Evolutionary conservation across 208 protist genomes (phyloP), one percentile per base, ranked within the genome.

Genomic region (Sergeia podlipaevii): DNA sequence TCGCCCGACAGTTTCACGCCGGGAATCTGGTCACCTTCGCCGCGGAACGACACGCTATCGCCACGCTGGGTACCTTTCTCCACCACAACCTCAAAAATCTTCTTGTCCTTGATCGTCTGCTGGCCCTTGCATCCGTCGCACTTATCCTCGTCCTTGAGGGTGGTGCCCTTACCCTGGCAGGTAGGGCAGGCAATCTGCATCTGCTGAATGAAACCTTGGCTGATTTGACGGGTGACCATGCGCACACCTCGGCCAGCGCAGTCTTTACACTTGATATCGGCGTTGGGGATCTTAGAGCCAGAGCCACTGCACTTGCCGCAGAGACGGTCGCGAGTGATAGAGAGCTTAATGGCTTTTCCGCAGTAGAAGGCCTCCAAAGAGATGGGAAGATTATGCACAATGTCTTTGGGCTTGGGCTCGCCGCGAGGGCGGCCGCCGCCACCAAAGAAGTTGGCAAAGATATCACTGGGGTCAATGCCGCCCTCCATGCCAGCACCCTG

Each of bases 311-410:
- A 98, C 41, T 70, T 60, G 27, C 67, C 34, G 80, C 96, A 98
- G 26, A 96, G 79, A 27, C 89, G 83, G 70, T 91, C 80, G 45
- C 89, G 86, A 27, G 78, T 96, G 74, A 99, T 85, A 21, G 88
- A 75, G 21, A 99, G 67, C 68, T 99, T 99, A 57, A 89, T 82
- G 4, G 88, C 96, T 64, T 97, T 98, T 32, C 98, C 98, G 32
- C 91, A 98, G 83, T 99, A 99, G 43, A 99, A 89, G 51, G 98
- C 90, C 54, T 99, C 97, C 28, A 99, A 85, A 1, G 82, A 70
- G 11, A 98, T 93, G 27, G 80, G 70, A 27, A 99, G 70, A 46
- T 92, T 77, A 60, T 98, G 95, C 29, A 95, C 77, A 58, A 99
- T 93, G 62, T 97, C 91, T 65, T 99, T 97, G 46, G 93, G 97